Percentiles rank a stretch among this genome's conserved stretches.
phyloP scores from a whole-genome alignment of 306 rosid species.

The Prunus mongolica region DNA sequence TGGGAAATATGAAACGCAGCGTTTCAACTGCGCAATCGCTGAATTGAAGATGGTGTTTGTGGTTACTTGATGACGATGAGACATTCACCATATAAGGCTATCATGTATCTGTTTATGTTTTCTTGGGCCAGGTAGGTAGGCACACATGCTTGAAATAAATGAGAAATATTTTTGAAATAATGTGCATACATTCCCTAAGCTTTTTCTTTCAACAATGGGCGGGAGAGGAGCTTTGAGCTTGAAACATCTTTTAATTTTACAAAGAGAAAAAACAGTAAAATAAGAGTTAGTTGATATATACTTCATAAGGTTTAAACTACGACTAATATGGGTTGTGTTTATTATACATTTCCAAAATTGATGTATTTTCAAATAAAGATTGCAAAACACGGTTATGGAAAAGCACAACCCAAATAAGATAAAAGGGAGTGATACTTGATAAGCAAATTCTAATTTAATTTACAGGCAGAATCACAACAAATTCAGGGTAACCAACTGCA shows the following conservation, averaged over 20 bases:
- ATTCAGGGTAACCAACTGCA: neutral
- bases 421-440: neutral
- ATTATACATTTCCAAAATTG: no score
- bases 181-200: no score
- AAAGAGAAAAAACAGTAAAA: no score
- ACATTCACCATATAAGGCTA: neutral
- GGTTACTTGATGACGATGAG: neutral
- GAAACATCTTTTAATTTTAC: neutral
- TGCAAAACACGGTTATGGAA: no score
- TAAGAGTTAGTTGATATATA: no score
- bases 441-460: neutral
- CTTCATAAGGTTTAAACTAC: no score
- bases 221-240: neutral
- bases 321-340: no score
- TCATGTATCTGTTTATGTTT: neutral
- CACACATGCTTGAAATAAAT: neutral
- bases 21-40: conserved; percentile 23
- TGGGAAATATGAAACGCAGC: conserved; percentile 32
- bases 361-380: no score
- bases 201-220: no score
- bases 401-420: no score
- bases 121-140: neutral
- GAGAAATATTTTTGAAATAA: neutral
- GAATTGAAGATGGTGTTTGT: neutral
- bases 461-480: neutral